These are phyloP conservation scores for Primulina huaijiensis DNA, from an alignment of 257 asterid species.

Conservation along the genomic window DNA sequence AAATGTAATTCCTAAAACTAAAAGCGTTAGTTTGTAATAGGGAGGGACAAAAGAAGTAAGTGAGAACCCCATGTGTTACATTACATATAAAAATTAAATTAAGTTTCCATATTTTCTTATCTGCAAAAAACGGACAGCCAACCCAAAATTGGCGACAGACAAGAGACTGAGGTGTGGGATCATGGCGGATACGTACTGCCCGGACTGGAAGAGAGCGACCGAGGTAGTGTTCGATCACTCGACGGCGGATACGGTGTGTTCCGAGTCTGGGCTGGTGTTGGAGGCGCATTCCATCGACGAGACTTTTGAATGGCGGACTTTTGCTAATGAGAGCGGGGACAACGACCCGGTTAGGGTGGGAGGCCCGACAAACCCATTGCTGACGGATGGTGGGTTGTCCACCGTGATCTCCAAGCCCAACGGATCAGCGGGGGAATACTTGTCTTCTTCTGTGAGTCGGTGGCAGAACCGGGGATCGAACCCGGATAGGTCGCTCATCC, in stretches of 20 bases:
- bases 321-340: conserved; percentile 53
- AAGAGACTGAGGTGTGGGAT: too few relatives aligned
- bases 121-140: too few relatives aligned
- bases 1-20: too few relatives aligned
- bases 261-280: conserved; percentile 57
- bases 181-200: conserved; percentile 43
- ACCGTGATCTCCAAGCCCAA: conserved; percentile 53
- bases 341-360: conserved; percentile 58
- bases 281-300: conserved; percentile 61
- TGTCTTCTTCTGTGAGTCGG: conserved; percentile 43
- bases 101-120: too few relatives aligned
- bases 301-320: conserved; percentile 60
- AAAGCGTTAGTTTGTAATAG: too few relatives aligned
- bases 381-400: conserved; percentile 49
- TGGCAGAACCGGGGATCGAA: conserved; percentile 55
- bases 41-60: too few relatives aligned
- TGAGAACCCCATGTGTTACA: too few relatives aligned
- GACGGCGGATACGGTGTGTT: conserved; percentile 60
- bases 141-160: too few relatives aligned
- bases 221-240: conserved; percentile 63
- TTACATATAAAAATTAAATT: too few relatives aligned
- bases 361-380: conserved; percentile 47
- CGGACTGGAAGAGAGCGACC: conserved; percentile 50
- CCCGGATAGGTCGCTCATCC: conserved; percentile 46
- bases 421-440: conserved; percentile 42